Percentiles rank a stretch among this genome's conserved stretches.
phyloP scores from a whole-genome alignment of 2,329 filamentous ascomycete genomes.

The Paraphoma sp. region DNA sequence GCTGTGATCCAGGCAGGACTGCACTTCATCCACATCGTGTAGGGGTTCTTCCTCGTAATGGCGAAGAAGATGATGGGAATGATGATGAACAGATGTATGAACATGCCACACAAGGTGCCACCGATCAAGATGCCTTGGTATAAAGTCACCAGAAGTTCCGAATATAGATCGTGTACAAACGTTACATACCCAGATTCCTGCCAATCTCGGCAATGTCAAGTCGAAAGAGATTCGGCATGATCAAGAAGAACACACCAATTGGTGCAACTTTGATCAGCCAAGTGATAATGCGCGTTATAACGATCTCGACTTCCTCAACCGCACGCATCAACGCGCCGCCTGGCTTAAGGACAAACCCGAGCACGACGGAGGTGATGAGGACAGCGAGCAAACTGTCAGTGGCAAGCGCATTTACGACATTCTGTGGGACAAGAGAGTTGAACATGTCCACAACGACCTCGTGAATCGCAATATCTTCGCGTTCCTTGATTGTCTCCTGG shows the following conservation, averaged over 20 bases:
- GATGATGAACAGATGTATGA: slow-evolving; percentile 56
- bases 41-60: slow-evolving; percentile 55
- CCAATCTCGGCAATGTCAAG: slow-evolving; percentile 58
- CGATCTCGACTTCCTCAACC: slow-evolving; percentile 56
- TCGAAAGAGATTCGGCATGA: slow-evolving; percentile 59
- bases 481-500: slow-evolving; percentile 44
- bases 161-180: no score
- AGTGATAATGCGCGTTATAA: slow-evolving; percentile 56
- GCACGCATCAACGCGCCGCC: slow-evolving; percentile 52
- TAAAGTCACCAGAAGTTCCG: no score
- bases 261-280: slow-evolving; percentile 59
- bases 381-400: slow-evolving; percentile 56
- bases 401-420: slow-evolving; percentile 57
- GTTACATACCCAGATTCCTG: slow-evolving; percentile 46
- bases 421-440: slow-evolving; percentile 58
- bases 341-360: slow-evolving; percentile 56
- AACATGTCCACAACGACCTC: slow-evolving; percentile 58
- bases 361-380: slow-evolving; percentile 55
- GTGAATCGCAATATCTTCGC: slow-evolving; percentile 46
- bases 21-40: slow-evolving; percentile 56
- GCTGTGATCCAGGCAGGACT: slow-evolving; percentile 62
- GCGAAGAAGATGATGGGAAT: slow-evolving; percentile 48
- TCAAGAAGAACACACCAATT: slow-evolving; percentile 62
- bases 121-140: slow-evolving; percentile 56
- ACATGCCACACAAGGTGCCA: slow-evolving; percentile 55